These are phyloP conservation scores for Medicago arabica DNA, from an alignment of 306 rosid species.

Conservation along the genomic window DNA sequence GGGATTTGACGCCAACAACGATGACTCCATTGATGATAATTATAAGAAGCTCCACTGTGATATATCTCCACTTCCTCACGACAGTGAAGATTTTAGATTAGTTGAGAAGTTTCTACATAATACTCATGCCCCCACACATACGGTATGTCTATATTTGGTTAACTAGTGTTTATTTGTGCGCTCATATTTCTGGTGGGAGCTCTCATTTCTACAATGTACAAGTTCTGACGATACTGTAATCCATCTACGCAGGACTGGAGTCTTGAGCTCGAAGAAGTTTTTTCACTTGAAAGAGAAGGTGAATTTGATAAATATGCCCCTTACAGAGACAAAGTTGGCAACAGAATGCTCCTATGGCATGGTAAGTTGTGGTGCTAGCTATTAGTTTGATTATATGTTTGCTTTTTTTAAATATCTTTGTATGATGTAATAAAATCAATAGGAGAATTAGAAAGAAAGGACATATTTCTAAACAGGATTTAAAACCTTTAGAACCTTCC, in stretches of 20 bases:
- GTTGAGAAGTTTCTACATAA: conserved; percentile 81
- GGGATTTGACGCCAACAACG: conserved; percentile 79
- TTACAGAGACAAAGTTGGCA: conserved; percentile 65
- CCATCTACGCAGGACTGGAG: conserved; percentile 78
- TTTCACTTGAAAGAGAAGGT: conserved; percentile 91
- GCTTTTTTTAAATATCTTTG: conserved; percentile 29
- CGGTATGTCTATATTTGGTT: conserved; percentile 57
- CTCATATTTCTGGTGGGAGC: background rate
- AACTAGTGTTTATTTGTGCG: background rate
- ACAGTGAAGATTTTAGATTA: conserved; percentile 80
- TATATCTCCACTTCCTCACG: conserved; percentile 78
- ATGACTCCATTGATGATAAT: conserved; percentile 90
- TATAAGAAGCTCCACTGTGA: conserved; percentile 83
- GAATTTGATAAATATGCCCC: conserved; percentile 76
- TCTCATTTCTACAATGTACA: conserved; percentile 24
- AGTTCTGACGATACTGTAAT: conserved; percentile 36
- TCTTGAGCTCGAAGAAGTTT: conserved; percentile 96
- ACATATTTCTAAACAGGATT: conserved; percentile 11
- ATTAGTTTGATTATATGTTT: conserved; percentile 19
- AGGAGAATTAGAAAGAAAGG: conserved; percentile 31
- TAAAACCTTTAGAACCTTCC: conserved; percentile 6
- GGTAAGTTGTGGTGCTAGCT: conserved; percentile 58
- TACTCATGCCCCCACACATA: conserved; percentile 98
- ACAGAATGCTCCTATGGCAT: conserved; percentile 98
- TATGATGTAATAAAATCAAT: conserved; percentile 1